Conservation (phyloP, 2,329 filamentous ascomycete genomes). For the Colletotrichum tropicicola region DNA sequence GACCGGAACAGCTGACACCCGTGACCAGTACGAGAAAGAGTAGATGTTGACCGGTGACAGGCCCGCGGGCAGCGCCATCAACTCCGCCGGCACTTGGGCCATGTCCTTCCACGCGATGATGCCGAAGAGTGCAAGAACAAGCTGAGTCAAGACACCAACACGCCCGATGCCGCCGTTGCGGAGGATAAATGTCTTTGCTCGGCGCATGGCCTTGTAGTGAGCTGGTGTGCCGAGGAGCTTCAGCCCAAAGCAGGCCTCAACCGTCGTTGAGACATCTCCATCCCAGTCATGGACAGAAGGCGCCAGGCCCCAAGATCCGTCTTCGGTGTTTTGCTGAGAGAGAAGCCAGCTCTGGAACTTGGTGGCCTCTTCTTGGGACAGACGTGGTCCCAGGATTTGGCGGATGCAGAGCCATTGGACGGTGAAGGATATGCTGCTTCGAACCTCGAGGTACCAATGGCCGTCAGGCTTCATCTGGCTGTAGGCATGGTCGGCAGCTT, state of each 20-base stretch:
- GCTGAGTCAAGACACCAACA: conserved; percentile 1
- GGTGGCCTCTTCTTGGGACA: neutral
- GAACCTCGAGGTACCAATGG: conserved; percentile 12
- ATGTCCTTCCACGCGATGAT: conserved; percentile 13
- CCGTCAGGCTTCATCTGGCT: conserved; percentile 12
- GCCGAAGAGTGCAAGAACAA: conserved; percentile 1
- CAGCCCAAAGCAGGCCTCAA: conserved; percentile 15
- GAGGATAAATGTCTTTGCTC: neutral
- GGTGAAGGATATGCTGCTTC: conserved; percentile 11
- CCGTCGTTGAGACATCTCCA: conserved; percentile 3
- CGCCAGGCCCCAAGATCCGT: conserved; percentile 10
- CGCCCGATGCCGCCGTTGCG: neutral
- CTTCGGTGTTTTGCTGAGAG: neutral
- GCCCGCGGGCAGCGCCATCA: conserved; percentile 2
- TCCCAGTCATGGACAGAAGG: conserved; percentile 5
- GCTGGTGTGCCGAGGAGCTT: conserved; percentile 2
- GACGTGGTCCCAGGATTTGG: neutral
- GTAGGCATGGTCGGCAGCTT: conserved; percentile 9
- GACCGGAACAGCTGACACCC: neutral
- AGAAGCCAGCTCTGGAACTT: conserved; percentile 9
- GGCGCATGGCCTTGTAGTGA: conserved; percentile 7
- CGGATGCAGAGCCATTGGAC: conserved; percentile 9
- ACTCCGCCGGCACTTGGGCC: conserved; percentile 10
- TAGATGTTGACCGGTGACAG: conserved; percentile 12
- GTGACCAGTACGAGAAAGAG: conserved; percentile 17